Conservation (phyloP, 1,284 basidiomycete species). For the Marasmius fiardii region DNA sequence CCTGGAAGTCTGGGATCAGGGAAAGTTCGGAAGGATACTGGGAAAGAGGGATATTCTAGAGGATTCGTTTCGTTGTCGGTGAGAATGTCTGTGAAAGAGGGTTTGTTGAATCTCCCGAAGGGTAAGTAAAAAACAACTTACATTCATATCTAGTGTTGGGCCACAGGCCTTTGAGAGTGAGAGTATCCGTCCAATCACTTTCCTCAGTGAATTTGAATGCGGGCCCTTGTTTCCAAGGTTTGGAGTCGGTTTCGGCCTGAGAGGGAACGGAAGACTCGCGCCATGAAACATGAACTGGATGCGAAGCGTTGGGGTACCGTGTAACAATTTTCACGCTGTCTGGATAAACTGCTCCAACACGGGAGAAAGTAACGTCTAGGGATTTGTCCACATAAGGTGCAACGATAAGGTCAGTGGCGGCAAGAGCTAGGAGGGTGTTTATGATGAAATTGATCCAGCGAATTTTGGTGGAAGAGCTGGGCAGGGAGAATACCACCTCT, state of each 20-base stretch:
- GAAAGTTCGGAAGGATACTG: conserved; percentile 63
- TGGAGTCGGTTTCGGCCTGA: conserved; percentile 14
- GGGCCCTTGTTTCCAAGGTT: conserved; percentile 54
- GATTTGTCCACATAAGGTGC: conserved; percentile 54
- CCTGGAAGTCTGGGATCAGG: conserved; percentile 57
- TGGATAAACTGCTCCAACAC: conserved; percentile 67
- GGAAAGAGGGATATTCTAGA: conserved; percentile 48
- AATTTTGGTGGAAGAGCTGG: conserved; percentile 35
- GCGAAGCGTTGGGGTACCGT: conserved; percentile 46
- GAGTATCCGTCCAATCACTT: conserved; percentile 66
- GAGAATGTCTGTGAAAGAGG: conserved; percentile 44
- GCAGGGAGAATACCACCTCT: conserved; percentile 42
- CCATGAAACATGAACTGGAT: conserved; percentile 42
- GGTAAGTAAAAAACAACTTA: conserved; percentile 27
- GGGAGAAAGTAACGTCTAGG: conserved; percentile 54
- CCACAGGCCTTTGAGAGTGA: conserved; percentile 58
- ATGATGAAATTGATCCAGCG: conserved; percentile 39
- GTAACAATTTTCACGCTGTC: conserved; percentile 60
- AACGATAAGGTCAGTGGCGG: conserved; percentile 46
- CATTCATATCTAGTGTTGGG: conserved; percentile 75
- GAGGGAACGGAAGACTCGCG: conserved; percentile 28
- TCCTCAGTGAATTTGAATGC: conserved; percentile 38
- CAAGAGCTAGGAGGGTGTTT: conserved; percentile 50
- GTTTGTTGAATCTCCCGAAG: conserved; percentile 3
- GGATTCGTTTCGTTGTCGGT: conserved; percentile 40